Conservation (phyloP, 345 rosid genomes). For the Citrus maxima region DNA sequence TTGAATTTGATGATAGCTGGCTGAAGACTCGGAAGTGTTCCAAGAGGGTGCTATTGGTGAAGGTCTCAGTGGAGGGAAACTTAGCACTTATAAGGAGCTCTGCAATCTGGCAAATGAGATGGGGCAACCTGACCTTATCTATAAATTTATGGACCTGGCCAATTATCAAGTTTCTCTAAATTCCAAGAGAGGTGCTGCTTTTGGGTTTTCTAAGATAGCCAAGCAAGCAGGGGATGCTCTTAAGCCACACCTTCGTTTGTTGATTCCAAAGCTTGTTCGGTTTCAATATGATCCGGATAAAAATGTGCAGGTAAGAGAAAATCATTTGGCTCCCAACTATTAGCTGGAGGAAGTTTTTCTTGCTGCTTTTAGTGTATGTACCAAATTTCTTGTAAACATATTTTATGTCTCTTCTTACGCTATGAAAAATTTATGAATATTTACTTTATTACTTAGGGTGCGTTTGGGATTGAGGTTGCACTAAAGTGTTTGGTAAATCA, state of each 20-base stretch:
- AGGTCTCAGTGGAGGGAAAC: slow-evolving; percentile 82
- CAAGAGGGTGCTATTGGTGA: slow-evolving; percentile 91
- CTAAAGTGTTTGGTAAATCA: too few species aligned
- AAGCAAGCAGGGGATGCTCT: slow-evolving; percentile 99
- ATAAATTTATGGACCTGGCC: slow-evolving; percentile 97
- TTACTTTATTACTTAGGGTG: background rate
- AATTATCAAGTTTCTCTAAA: slow-evolving; percentile 87
- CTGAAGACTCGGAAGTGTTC: slow-evolving; percentile 86
- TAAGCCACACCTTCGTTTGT: slow-evolving; percentile 67
- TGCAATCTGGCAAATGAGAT: slow-evolving; percentile 97
- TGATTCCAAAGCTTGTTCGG: slow-evolving; percentile 90
- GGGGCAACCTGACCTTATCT: slow-evolving; percentile 97
- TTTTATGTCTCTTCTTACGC: background rate
- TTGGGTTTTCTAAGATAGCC: slow-evolving; percentile 95
- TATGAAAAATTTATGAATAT: background rate
- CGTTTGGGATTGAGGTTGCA: too few species aligned
- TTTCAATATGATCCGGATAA: slow-evolving; percentile 97
- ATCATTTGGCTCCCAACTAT: background rate
- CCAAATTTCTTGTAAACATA: background rate
- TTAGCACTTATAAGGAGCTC: slow-evolving; percentile 93
- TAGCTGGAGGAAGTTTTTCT: background rate
- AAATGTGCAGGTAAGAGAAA: slow-evolving; percentile 76
- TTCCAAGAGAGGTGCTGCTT: slow-evolving; percentile 97
- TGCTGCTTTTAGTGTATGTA: background rate
- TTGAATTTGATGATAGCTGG: slow-evolving; percentile 48